Evolutionary conservation across 495 filamentous ascomycete species (phyloP).

Genomic region (Penicillium manginii): DNA sequence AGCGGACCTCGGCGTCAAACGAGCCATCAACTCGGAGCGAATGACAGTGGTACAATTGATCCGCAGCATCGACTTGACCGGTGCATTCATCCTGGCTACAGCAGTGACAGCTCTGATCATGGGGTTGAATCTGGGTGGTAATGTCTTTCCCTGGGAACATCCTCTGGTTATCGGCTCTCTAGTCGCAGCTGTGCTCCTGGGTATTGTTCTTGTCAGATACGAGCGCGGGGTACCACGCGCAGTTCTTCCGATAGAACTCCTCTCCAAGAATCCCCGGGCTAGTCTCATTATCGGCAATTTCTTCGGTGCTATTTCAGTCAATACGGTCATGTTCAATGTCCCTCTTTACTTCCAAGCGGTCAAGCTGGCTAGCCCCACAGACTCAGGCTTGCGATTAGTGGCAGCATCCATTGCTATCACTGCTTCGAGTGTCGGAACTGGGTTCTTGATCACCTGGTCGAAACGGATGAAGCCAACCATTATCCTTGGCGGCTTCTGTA

Average conservation of each 20-base stretch:
- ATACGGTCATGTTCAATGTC: conserved; percentile 76
- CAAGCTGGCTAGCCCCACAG: conserved; percentile 69
- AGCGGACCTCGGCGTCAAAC: conserved; percentile 56
- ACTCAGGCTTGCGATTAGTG: conserved; percentile 71
- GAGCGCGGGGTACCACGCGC: conserved; percentile 64
- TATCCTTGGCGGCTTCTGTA: conserved; percentile 54
- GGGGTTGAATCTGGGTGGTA: conserved; percentile 78
- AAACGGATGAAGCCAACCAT: conserved; percentile 66
- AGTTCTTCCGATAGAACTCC: conserved; percentile 71
- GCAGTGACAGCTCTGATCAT: conserved; percentile 71
- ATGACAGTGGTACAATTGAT: conserved; percentile 60
- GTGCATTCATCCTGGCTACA: conserved; percentile 65
- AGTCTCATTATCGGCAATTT: conserved; percentile 73
- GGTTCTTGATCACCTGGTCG: conserved; percentile 71
- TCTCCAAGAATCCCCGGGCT: conserved; percentile 62
- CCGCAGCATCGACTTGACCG: conserved; percentile 68
- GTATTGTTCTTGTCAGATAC: conserved; percentile 62
- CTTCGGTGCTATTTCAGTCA: conserved; percentile 63
- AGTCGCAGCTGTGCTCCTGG: conserved; percentile 55
- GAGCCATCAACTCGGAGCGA: conserved; percentile 41
- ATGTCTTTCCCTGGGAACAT: conserved; percentile 73
- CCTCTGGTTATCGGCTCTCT: conserved; percentile 69
- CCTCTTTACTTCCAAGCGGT: conserved; percentile 83
- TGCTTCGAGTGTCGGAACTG: conserved; percentile 61
- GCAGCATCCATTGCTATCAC: conserved; percentile 62